Conservation (phyloP, 768 basidiomycete genomes). For the Boletus reticulatus region DNA sequence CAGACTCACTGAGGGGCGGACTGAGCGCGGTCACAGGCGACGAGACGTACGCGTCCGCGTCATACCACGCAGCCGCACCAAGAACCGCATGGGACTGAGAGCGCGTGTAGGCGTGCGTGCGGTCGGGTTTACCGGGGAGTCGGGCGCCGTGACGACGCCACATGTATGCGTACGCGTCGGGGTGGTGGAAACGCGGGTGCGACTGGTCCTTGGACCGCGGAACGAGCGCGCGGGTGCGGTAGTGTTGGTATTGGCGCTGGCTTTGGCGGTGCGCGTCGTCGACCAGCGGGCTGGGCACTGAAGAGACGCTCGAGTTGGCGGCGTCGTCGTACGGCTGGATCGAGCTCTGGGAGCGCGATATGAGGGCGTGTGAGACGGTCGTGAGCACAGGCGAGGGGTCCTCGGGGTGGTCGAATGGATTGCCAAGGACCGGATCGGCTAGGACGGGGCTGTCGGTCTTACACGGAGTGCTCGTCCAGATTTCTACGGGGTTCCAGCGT, state of each 20-base stretch:
- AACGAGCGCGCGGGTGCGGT: not conserved
- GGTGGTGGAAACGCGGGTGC: slow-evolving; percentile 7
- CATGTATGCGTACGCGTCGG: slow-evolving; percentile 8
- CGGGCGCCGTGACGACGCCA: slow-evolving; percentile 19
- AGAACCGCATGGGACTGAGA: slow-evolving; percentile 11
- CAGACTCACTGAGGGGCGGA: slow-evolving; percentile 11
- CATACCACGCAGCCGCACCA: slow-evolving; percentile 11
- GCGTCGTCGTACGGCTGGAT: slow-evolving; percentile 12
- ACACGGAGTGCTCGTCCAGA: slow-evolving; percentile 28
- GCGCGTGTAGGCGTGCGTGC: not conserved
- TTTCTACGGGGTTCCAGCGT: slow-evolving; percentile 12
- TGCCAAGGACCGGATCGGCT: not conserved
- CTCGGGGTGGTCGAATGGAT: not conserved
- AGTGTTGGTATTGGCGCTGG: not conserved
- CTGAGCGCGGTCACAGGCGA: slow-evolving; percentile 19
- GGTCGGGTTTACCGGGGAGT: slow-evolving; percentile 16
- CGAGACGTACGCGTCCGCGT: slow-evolving; percentile 4
- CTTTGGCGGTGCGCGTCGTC: not conserved
- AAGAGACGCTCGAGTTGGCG: slow-evolving; percentile 3
- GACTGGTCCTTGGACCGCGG: not conserved
- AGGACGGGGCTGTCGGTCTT: slow-evolving; percentile 2
- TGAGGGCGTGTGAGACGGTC: slow-evolving; percentile 17
- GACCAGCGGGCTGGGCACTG: not conserved
- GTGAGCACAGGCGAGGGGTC: slow-evolving; percentile 5
- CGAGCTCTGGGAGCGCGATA: slow-evolving; percentile 18